Conservation (phyloP, 1,139 yeast genomes). For the Kodamaea suecica region DNA sequence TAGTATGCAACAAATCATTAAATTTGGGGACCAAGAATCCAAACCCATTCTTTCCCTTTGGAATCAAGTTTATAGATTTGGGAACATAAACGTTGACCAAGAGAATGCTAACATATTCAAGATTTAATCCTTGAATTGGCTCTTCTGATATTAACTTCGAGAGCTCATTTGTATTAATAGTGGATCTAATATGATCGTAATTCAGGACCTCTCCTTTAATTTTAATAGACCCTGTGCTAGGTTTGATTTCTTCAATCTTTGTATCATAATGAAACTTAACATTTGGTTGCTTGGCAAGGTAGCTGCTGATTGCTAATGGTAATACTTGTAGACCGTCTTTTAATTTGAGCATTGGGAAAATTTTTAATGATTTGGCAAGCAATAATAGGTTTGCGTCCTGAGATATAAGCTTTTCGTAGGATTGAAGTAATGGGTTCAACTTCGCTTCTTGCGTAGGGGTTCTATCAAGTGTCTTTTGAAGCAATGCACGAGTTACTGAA, state of each 20-base stretch:
- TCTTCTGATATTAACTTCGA: conserved; percentile 17
- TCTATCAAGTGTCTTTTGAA: conserved; percentile 15
- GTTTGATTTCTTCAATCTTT: conserved; percentile 21
- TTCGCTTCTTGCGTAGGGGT: conserved; percentile 8
- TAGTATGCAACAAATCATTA: conserved; percentile 26
- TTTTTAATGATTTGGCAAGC: conserved; percentile 35
- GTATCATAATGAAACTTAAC: conserved; percentile 34
- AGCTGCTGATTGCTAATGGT: conserved; percentile 39
- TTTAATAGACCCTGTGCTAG: conserved; percentile 12
- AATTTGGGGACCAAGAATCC: conserved; percentile 79
- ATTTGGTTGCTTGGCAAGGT: conserved; percentile 36
- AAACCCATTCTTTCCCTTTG: conserved; percentile 59
- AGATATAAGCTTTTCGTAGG: conserved; percentile 34
- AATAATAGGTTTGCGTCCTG: conserved; percentile 35
- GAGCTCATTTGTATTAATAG: conserved; percentile 44
- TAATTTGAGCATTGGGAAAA: conserved; percentile 53
- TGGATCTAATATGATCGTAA: conserved; percentile 57
- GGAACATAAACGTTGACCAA: conserved; percentile 56
- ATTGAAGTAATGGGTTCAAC: conserved; percentile 11
- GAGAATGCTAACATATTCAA: conserved; percentile 53
- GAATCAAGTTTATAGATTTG: conserved; percentile 29
- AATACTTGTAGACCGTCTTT: conserved; percentile 53
- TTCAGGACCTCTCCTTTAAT: conserved; percentile 6
- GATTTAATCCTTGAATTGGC: conserved; percentile 5
- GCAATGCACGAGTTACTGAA: conserved; percentile 45